phyloP scores from a whole-genome alignment of 331 rosid species.

The Erythrophleum ivorense region DNA sequence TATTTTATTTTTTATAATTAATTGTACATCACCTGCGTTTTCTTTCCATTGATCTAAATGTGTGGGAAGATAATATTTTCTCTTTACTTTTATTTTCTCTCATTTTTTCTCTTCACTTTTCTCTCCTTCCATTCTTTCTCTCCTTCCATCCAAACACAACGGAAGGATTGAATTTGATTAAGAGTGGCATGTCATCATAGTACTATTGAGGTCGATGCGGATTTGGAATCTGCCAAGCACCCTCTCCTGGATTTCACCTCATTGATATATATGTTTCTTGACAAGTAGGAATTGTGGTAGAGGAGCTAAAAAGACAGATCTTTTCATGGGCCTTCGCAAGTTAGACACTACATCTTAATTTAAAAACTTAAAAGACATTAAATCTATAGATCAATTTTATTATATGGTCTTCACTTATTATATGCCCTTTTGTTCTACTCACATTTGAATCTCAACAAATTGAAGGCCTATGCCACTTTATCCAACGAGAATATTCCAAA shows the following conservation, averaged over 20 bases:
- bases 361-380: not conserved
- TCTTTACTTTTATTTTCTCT: no score
- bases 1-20: no score
- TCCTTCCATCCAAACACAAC: no score
- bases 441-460: not conserved
- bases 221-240: not conserved
- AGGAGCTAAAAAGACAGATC: not conserved
- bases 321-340: not conserved
- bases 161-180: not conserved
- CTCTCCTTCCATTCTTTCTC: no score
- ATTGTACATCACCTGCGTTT: no score
- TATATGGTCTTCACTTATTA: not conserved
- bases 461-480: not conserved
- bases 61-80: no score
- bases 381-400: not conserved
- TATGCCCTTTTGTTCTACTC: no score
- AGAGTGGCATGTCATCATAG: not conserved
- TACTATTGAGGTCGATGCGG: not conserved
- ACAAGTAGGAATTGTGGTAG: not conserved
- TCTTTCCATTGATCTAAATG: no score
- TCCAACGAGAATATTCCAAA: not conserved
- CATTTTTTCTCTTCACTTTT: no score
- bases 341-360: not conserved
- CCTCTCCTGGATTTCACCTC: no score
- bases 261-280: not conserved